Evolutionary conservation across 2,329 filamentous ascomycete genomes (phyloP), one percentile per base, ranked within the genome.

Genomic region (Exophiala lecanii-corni): DNA sequence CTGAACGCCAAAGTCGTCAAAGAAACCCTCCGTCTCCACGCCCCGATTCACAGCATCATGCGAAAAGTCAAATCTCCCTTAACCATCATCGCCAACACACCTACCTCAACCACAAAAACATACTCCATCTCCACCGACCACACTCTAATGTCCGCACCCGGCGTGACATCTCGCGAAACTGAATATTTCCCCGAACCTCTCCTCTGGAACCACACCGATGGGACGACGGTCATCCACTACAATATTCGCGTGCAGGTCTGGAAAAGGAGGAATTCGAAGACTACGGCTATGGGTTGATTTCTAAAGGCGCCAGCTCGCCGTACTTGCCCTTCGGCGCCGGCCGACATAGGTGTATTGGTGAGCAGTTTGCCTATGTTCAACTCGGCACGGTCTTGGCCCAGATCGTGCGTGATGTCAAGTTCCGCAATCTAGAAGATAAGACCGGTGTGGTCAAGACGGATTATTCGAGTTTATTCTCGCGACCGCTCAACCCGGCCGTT

Each of bases 261-360:
- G 75, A 76, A 23, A 78, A 80, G 17, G 57, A 83, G 59, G 85
- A 84, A 69, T 88, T 87, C 69, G 78, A 91, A 49, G 91, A 96
- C 63, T 96, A 96, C 63, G 91, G 91, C 23, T 96, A 94, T 65
- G 91, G 91, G 49, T 73, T 94, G 38, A 85, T 96, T 55, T 89
- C 81, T 74, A 95, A 96, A 74, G 91, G 91, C 43, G 83, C 87
- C 10, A 80, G 79, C 47, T 94, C 86, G 39, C 89, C 91, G 0
- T 97, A 96, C 64, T 78, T 97, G 36, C 91, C 91, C 2, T 97
- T 97, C 61, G 91, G 91, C 45, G 91, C 89, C 20, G 91, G 91
- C 31, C 76, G 91, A 55, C 91, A 97, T 68, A 77, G 91, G 54
- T 97, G 91, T 68, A 96, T 97, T 60, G 91, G 91, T 54, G 91